phyloP scores from a whole-genome alignment of 1,139 yeast species.

The Hemisphaericaspora lyxosophila region DNA sequence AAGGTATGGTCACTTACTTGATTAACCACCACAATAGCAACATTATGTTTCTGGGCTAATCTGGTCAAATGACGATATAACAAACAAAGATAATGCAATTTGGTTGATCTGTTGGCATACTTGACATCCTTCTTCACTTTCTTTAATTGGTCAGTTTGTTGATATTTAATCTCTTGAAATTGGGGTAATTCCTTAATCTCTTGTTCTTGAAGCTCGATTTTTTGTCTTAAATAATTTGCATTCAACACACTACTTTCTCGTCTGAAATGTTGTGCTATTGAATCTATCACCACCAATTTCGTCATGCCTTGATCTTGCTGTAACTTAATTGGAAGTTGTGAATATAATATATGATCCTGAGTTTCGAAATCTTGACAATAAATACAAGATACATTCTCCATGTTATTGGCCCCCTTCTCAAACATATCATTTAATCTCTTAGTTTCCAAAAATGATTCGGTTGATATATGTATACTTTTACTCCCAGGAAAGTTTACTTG shows the following conservation, averaged over 20 bases:
- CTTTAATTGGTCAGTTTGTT: conserved; percentile 30
- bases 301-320: conserved; percentile 38
- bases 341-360: conserved; percentile 70
- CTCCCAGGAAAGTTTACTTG: conserved; percentile 42
- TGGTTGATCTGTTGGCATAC: conserved; percentile 33
- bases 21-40: conserved; percentile 74
- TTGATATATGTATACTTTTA: conserved; percentile 58
- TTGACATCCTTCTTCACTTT: conserved; percentile 26
- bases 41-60: conserved; percentile 46
- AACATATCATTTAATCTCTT: conserved; percentile 46
- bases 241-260: conserved; percentile 53
- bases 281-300: conserved; percentile 67
- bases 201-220: conserved; percentile 24
- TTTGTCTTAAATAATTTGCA: conserved; percentile 25
- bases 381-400: conserved; percentile 57
- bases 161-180: conserved; percentile 21
- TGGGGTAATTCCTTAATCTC: conserved; percentile 17
- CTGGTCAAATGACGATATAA: conserved; percentile 50
- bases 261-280: conserved; percentile 83
- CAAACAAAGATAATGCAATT: conserved; percentile 43
- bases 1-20: conserved; percentile 66
- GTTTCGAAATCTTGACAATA: conserved; percentile 68
- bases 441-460: conserved; percentile 74
- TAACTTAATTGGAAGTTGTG: conserved; percentile 65
- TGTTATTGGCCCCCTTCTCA: conserved; percentile 18